Percentiles rank a stretch among this genome's conserved stretches.
Conservation (phyloP, 2,329 filamentous ascomycete species). For the Colletotrichum spaethianum region DNA sequence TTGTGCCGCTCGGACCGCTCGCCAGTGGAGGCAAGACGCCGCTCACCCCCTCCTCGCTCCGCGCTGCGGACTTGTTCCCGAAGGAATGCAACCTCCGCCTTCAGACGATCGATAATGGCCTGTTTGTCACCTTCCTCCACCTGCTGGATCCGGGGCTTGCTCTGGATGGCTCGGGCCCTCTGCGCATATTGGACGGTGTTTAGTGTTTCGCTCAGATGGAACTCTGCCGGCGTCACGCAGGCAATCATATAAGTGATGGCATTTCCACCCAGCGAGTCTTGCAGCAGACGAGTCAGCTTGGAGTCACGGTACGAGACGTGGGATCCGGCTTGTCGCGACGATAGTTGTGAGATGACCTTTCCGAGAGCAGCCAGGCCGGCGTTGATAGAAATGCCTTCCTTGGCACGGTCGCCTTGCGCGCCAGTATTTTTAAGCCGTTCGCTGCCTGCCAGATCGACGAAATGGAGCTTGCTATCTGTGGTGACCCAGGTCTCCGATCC, state of each 20-base stretch:
- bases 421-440: conserved; percentile 98
- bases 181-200: conserved; percentile 99
- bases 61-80: conserved; percentile 92
- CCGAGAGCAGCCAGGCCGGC: conserved; percentile 93
- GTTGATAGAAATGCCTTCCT: conserved; percentile 98
- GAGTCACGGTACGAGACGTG: conserved; percentile 99
- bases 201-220: conserved; percentile 96
- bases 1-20: conserved; percentile 85
- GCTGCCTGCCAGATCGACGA: conserved; percentile 97
- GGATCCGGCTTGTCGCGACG: conserved; percentile 86
- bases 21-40: conserved; percentile 66
- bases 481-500: conserved; percentile 81
- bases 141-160: conserved; percentile 96
- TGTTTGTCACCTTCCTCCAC: conserved; percentile 95
- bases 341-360: conserved; percentile 98
- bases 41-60: conserved; percentile 73
- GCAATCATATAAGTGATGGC: conserved; percentile 99
- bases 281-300: conserved; percentile 92
- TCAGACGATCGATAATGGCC: conserved; percentile 91
- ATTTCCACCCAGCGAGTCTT: conserved; percentile 96
- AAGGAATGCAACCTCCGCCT: conserved; percentile 93
- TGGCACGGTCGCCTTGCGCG: conserved; percentile 93
- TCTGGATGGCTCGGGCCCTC: conserved; percentile 95
- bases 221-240: conserved; percentile 96
- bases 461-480: conserved; percentile 97